Conservation (phyloP, 192 early-diverging fungal species). For the Spizellomyces sp. region DNA sequence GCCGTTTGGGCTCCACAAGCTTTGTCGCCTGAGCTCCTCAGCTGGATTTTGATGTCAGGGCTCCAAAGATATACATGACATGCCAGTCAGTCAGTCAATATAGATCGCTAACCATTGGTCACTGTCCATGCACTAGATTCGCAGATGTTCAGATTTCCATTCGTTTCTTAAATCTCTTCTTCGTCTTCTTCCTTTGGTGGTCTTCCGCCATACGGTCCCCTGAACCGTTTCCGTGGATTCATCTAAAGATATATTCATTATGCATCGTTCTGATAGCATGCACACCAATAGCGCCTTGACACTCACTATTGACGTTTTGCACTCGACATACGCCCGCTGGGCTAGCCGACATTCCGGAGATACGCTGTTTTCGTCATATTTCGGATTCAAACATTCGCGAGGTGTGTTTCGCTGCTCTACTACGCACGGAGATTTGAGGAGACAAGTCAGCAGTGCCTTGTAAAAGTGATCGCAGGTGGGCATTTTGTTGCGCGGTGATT, state of each 20-base stretch:
- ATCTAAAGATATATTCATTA: constrained; percentile 11
- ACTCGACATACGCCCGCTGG: constrained; percentile 26
- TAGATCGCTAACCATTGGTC: too few relatives aligned
- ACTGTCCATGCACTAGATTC: too few relatives aligned
- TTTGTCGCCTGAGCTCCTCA: too few relatives aligned
- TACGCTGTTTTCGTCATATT: constrained; percentile 21
- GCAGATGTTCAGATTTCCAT: too few relatives aligned
- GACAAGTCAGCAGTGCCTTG: constrained; percentile 22
- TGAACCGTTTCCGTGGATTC: constrained; percentile 30
- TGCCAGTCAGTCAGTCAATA: too few relatives aligned
- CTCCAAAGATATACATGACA: too few relatives aligned
- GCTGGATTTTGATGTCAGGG: too few relatives aligned
- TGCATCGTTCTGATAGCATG: neutral
- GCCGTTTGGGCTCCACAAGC: too few relatives aligned
- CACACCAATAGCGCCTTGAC: neutral
- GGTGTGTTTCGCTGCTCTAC: constrained; percentile 20
- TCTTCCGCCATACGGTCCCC: constrained; percentile 27
- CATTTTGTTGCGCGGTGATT: neutral
- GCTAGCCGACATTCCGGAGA: constrained; percentile 20
- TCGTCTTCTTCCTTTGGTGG: constrained; percentile 16
- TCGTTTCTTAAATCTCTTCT: neutral
- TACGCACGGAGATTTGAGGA: constrained; percentile 26
- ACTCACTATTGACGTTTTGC: constrained; percentile 27
- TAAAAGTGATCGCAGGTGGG: constrained; percentile 32
- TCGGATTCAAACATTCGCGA: constrained; percentile 16